These are phyloP conservation scores for Angomonas ambiguus DNA, from an alignment of 208 protist genomes.

Conservation along the genomic window DNA sequence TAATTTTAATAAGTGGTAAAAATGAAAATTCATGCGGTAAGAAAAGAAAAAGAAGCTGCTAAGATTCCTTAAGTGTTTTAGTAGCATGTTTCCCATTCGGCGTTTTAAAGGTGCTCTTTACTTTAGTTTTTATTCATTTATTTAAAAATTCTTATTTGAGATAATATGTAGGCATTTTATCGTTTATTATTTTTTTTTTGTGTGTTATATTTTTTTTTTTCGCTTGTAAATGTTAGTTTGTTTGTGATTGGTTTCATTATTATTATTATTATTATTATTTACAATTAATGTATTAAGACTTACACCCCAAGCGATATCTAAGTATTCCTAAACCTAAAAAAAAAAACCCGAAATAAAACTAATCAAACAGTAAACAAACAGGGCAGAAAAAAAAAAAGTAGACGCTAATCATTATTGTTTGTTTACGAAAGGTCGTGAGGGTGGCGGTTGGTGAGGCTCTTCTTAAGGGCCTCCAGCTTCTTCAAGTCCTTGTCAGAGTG, in stretches of 20 bases:
- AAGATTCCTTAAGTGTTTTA: neutral
- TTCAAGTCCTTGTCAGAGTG: constrained; percentile 79
- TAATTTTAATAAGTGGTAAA: too few relatives aligned
- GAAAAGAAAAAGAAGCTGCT: neutral
- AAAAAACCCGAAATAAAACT: constrained; percentile 1
- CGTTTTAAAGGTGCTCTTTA: neutral
- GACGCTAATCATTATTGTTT: too few relatives aligned
- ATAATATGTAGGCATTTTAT: neutral
- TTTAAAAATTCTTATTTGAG: neutral
- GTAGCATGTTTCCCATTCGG: too few relatives aligned
- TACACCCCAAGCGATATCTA: too few relatives aligned
- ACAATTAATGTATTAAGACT: neutral
- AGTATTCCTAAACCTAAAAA: neutral
- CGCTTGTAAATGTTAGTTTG: neutral
- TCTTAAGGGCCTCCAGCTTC: constrained; percentile 60
- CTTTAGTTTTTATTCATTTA: neutral
- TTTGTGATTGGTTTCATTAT: neutral
- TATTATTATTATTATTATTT: constrained; percentile 1
- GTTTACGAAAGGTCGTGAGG: constrained; percentile 46
- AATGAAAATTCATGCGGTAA: neutral
- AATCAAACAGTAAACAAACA: constrained; percentile 12
- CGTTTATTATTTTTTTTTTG: neutral
- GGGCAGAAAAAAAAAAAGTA: constrained; percentile 12
- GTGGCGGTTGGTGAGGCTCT: constrained; percentile 37
- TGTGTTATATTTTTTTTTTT: neutral